phyloP scores from a whole-genome alignment of 2,329 filamentous ascomycete species.

The Sporothrix euskadiensis region DNA sequence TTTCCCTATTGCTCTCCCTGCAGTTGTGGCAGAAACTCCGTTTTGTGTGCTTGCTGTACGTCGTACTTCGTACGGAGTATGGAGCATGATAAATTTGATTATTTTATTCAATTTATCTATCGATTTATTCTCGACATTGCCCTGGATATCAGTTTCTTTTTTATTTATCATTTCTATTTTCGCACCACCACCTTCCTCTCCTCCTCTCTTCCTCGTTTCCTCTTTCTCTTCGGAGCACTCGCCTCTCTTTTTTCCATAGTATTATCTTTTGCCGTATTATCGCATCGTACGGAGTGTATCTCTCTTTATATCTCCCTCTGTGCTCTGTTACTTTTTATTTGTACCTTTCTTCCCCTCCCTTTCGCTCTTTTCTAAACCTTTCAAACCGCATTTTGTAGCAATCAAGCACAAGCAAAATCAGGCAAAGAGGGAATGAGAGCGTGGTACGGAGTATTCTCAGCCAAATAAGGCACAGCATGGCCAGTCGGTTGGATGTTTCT shows the following conservation, averaged over 20 bases:
- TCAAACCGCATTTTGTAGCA: constrained; percentile 8
- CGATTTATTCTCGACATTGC: background rate
- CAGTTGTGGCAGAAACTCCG: background rate
- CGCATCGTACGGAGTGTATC: background rate
- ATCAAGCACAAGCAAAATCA: constrained; percentile 12
- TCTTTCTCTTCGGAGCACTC: background rate
- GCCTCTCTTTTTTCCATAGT: background rate
- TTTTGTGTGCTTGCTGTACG: background rate
- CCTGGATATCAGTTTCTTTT: background rate
- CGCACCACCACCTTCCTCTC: background rate
- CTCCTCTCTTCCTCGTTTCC: background rate
- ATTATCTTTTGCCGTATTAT: constrained; percentile 1
- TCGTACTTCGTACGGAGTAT: no score
- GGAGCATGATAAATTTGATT: background rate
- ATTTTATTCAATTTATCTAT: background rate
- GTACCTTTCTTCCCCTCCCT: background rate
- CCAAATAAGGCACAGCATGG: constrained; percentile 1
- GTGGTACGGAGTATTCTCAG: background rate
- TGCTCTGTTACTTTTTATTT: background rate
- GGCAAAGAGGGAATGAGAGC: background rate
- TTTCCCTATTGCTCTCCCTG: constrained; percentile 4
- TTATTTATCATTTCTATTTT: constrained; percentile 14
- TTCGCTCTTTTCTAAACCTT: background rate
- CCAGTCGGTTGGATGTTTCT: background rate
- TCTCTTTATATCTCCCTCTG: background rate